These are phyloP conservation scores for Bertia moriformis DNA, from an alignment of 2,329 filamentous ascomycete species.

Conservation along the genomic window DNA sequence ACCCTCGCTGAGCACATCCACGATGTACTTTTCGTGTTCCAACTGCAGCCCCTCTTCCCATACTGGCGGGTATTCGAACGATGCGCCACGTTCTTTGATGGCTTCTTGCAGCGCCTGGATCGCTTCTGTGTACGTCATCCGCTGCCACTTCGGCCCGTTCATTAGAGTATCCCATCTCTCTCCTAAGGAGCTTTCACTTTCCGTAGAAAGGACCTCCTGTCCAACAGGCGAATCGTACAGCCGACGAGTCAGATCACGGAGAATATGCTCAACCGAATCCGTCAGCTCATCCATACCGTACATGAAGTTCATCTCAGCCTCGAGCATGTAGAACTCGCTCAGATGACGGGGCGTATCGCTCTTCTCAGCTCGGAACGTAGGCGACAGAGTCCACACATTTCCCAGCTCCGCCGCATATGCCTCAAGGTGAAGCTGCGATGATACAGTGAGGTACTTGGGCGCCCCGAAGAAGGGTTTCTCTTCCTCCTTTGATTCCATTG, in stretches of 20 bases:
- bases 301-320: constrained; percentile 75
- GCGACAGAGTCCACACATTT: constrained; percentile 85
- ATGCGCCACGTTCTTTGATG: constrained; percentile 19
- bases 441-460: constrained; percentile 91
- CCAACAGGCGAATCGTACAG: constrained; percentile 25
- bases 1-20: constrained; percentile 30
- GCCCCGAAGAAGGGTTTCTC: constrained; percentile 59
- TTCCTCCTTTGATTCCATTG: constrained; percentile 17
- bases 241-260: constrained; percentile 34
- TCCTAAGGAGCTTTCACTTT: constrained; percentile 25
- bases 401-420: constrained; percentile 77
- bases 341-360: constrained; percentile 88
- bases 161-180: constrained; percentile 61
- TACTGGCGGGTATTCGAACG: constrained; percentile 52
- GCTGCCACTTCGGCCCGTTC: constrained; percentile 45
- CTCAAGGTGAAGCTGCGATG: constrained; percentile 85
- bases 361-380: constrained; percentile 82
- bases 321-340: constrained; percentile 98
- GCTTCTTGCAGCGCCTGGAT: constrained; percentile 46
- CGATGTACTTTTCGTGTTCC: constrained; percentile 84
- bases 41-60: constrained; percentile 70
- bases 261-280: constrained; percentile 65
- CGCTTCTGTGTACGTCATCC: constrained; percentile 70
- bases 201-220: constrained; percentile 22
- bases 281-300: constrained; percentile 59